Conservation (phyloP, 2,329 filamentous ascomycete species). For the Aspergillus tubingensis region DNA sequence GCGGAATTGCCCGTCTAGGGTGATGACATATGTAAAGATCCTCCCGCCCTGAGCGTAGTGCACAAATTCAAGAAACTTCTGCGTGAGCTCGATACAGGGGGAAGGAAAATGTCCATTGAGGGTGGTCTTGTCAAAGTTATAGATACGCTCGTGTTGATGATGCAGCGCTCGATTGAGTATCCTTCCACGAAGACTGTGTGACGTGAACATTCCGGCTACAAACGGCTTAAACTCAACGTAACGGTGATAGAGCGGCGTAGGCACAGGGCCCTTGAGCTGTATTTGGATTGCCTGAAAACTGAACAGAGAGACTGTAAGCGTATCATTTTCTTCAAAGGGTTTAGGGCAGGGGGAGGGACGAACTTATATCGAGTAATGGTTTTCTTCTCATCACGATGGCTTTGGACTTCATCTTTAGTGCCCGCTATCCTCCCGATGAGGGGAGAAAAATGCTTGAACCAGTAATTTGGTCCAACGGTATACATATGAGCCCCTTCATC, state of each 20-base stretch:
- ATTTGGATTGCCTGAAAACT: conserved; percentile 94
- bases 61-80: conserved; percentile 80
- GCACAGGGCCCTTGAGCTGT: conserved; percentile 81
- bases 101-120: conserved; percentile 68
- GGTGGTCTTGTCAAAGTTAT: conserved; percentile 81
- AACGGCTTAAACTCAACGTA: conserved; percentile 93
- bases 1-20: conserved; percentile 79
- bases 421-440: conserved; percentile 81
- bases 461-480: conserved; percentile 74
- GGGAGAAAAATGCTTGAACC: conserved; percentile 83
- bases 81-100: conserved; percentile 69
- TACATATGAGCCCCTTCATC: conserved; percentile 69
- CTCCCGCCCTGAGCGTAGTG: conserved; percentile 84
- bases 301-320: conserved; percentile 16
- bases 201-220: conserved; percentile 84
- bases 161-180: conserved; percentile 83
- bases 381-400: conserved; percentile 51
- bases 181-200: conserved; percentile 73
- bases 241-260: conserved; percentile 78
- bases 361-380: conserved; percentile 75
- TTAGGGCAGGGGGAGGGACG: conserved; percentile 30
- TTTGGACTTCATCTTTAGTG: conserved; percentile 66
- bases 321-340: neutral
- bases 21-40: conserved; percentile 89
- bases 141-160: conserved; percentile 84